Conservation (phyloP, 345 rosid genomes). For the Arabidopsis suecica region DNA sequence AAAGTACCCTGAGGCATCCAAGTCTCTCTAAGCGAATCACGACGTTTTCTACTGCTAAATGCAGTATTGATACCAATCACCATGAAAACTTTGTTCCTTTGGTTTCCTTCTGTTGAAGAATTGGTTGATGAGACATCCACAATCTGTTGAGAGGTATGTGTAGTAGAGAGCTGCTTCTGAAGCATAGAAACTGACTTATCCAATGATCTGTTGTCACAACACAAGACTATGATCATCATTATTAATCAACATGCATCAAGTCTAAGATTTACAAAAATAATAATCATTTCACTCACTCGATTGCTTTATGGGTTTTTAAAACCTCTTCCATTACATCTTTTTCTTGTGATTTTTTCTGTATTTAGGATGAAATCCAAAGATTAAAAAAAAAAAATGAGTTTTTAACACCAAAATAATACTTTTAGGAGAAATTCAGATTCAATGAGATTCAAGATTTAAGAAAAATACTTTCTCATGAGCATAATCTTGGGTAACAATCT, state of each 20-base stretch:
- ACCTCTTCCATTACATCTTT: conserved; percentile 67
- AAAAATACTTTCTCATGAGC: conserved; percentile 56
- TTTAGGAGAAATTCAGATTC: neutral
- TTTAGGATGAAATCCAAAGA: conserved; percentile 15
- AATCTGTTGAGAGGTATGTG: conserved; percentile 55
- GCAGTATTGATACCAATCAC: conserved; percentile 97
- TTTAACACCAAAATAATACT: neutral
- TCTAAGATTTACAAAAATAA: neutral
- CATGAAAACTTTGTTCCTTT: conserved; percentile 70
- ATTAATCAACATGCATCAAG: conserved; percentile 12
- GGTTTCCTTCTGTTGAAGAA: conserved; percentile 40
- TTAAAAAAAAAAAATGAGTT: neutral
- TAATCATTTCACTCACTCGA: conserved; percentile 63
- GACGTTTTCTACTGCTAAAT: conserved; percentile 93
- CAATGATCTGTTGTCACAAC: conserved; percentile 58
- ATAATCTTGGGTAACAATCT: conserved; percentile 58
- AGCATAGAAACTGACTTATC: conserved; percentile 79
- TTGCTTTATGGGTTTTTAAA: conserved; percentile 74
- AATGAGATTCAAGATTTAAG: neutral
- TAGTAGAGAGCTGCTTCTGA: conserved; percentile 74
- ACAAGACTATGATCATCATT: conserved; percentile 27
- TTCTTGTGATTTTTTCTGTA: conserved; percentile 40
- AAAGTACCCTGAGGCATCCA: conserved; percentile 95
- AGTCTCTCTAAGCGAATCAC: conserved; percentile 91
- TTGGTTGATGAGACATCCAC: conserved; percentile 46